Conservation (phyloP, 2,329 filamentous ascomycete genomes). For the Pseudocercospora fijiensis region DNA sequence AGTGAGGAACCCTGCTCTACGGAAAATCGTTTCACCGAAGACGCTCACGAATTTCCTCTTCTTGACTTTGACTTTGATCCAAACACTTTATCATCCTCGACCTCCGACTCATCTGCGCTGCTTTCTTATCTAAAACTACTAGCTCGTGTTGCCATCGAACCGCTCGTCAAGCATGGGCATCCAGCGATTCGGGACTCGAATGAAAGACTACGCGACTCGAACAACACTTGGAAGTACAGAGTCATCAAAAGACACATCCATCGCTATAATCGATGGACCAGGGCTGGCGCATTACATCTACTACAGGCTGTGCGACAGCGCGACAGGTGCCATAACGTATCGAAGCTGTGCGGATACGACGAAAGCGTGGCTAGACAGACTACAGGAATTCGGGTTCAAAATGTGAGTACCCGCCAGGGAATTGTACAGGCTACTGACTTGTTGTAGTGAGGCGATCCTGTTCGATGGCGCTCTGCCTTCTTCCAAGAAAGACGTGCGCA, state of each 20-base stretch:
- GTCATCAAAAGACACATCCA: conserved; percentile 14
- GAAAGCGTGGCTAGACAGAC: conserved; percentile 61
- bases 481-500: conserved; percentile 62
- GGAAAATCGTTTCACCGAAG: neutral
- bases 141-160: neutral
- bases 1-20: neutral
- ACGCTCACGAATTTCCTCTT: neutral
- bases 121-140: neutral
- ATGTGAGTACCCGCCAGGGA: conserved; percentile 55
- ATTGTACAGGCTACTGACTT: neutral
- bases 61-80: neutral
- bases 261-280: conserved; percentile 70
- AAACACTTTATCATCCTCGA: neutral
- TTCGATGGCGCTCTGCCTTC: conserved; percentile 81
- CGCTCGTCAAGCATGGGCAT: conserved; percentile 27
- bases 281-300: conserved; percentile 73
- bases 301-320: conserved; percentile 38
- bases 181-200: conserved; percentile 25
- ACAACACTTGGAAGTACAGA: conserved; percentile 13
- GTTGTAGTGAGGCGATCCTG: conserved; percentile 65
- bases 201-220: conserved; percentile 22
- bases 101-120: too few species aligned
- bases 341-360: conserved; percentile 59
- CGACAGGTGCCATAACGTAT: conserved; percentile 46
- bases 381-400: conserved; percentile 56